Evolutionary conservation across 1,284 basidiomycete species (phyloP).

Genomic region (Melampsora larici-populina): DNA sequence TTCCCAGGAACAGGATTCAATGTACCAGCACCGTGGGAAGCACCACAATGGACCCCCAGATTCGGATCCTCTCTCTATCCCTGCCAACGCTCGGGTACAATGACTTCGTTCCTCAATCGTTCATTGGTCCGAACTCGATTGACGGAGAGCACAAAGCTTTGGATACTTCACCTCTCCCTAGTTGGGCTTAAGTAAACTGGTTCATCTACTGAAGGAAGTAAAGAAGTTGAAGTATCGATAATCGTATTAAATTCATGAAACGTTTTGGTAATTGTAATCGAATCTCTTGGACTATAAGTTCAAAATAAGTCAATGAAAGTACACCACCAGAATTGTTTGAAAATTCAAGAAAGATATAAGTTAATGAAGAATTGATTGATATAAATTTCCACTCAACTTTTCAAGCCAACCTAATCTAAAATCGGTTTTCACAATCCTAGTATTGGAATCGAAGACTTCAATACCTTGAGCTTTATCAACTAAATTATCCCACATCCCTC

Average conservation of each 20-base stretch:
- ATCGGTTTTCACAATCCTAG: conserved; percentile 39
- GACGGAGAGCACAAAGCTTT: too few species aligned
- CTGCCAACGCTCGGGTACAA: too few species aligned
- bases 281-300: conserved; percentile 70
- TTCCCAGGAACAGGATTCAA: not conserved
- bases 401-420: conserved; percentile 43
- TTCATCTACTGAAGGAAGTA: conserved; percentile 86
- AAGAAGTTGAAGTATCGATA: conserved; percentile 89
- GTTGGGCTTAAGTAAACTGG: conserved; percentile 70
- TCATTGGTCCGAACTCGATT: too few species aligned
- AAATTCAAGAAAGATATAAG: conserved; percentile 44
- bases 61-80: conserved; percentile 53
- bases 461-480: conserved; percentile 32
- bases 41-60: not conserved
- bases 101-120: too few species aligned
- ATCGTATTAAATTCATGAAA: conserved; percentile 76
- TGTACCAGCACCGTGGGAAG: not conserved
- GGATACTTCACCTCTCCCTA: too few species aligned
- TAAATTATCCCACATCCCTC: conserved; percentile 38
- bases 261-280: conserved; percentile 84
- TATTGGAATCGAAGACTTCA: conserved; percentile 35
- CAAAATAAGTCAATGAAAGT: conserved; percentile 45
- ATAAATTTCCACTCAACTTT: conserved; percentile 33
- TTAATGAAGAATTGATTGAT: not conserved
- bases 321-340: too few species aligned